Base-by-base conservation (phyloP, 495 filamentous ascomycete species). In the Hypoxylon crocopeplum region DNA sequence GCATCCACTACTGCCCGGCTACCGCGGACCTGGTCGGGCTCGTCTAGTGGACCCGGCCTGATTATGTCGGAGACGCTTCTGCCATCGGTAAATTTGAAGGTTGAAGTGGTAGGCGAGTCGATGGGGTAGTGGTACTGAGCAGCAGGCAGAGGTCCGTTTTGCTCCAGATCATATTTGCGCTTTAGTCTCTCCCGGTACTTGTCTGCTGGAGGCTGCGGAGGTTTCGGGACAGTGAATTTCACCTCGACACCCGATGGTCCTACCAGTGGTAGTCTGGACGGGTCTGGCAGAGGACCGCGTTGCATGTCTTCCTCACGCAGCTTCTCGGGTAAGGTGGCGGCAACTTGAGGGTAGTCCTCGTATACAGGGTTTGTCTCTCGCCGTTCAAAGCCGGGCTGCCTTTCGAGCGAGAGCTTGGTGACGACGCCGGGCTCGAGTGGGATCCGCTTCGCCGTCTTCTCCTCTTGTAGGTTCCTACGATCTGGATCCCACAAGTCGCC, bases 321-420 rank as follows among this genome's bases (percentile, higher is more conserved):
- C 12, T 34, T 59, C 2, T 30, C 27, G 0, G 67, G 67, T 7
- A 60, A 19, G 5, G 1, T 16, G 1, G 22, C 17, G 7, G 64
- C 59, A 12, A 40, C 8, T 7, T 25, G 47, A 0, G 60, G 47
- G 37, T 61, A 67, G n/a, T 39, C 22, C 1, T 10, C n/a, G 13
- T 57, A 60, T 0, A 47, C 11, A 7, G 13, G 6, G 27, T 47
- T n/a, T 12, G 48, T 16, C 25, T 47, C 52, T 39, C 17, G 45
- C 24, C 46, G 37, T 44, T 42, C 48, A 15, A 40, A 20, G 0
- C 22, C 17, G 0, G 0, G 6, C 33, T 45, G 55, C 7, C 54
- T 60, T 42, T 53, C 53, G 39, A 70, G 52, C 11, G 64, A 59
- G 17, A 59, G 22, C 29, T 40, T 49, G 16, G 67, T 68, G 22